phyloP scores from a whole-genome alignment of 2,329 filamentous ascomycete genomes.

The Xylaria sp. region DNA sequence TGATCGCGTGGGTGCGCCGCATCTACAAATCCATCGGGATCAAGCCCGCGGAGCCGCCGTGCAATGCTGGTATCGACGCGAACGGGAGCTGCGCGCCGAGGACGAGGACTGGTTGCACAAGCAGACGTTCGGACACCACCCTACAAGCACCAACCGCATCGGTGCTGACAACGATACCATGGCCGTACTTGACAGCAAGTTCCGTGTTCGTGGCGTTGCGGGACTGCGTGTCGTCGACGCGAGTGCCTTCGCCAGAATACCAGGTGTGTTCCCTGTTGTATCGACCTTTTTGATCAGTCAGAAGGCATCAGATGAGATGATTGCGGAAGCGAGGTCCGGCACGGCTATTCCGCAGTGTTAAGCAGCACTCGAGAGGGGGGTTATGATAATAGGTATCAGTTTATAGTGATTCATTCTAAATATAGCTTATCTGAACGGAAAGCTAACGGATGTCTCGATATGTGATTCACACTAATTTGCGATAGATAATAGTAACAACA shows the following conservation, averaged over 20 bases:
- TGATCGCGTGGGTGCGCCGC: conserved; percentile 42
- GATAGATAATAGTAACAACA: too few relatives aligned
- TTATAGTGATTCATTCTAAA: too few relatives aligned
- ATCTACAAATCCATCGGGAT: conserved; percentile 19
- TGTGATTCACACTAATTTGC: too few relatives aligned
- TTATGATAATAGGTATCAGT: too few relatives aligned
- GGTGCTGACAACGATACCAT: conserved; percentile 56
- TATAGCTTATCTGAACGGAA: too few relatives aligned
- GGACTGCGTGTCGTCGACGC: conserved; percentile 50
- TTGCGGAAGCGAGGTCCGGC: conserved; percentile 15
- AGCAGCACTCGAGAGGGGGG: too few relatives aligned
- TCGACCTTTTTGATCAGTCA: conserved; percentile 27
- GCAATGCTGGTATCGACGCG: conserved; percentile 11
- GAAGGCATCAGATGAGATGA: conserved; percentile 28
- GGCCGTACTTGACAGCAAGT: conserved; percentile 59
- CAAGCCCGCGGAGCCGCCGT: conserved; percentile 23
- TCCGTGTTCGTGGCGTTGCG: conserved; percentile 57
- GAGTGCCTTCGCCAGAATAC: conserved; percentile 23
- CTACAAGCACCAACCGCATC: conserved; percentile 59
- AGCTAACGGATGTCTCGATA: too few relatives aligned
- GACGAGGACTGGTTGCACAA: conserved; percentile 45
- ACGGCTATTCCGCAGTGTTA: not conserved
- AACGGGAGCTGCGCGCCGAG: conserved; percentile 12
- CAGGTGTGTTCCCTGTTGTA: conserved; percentile 24
- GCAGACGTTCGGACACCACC: conserved; percentile 61